Evolutionary conservation across 2,329 filamentous ascomycete genomes (phyloP).

Genomic region (Aspergillus spinulosporus): DNA sequence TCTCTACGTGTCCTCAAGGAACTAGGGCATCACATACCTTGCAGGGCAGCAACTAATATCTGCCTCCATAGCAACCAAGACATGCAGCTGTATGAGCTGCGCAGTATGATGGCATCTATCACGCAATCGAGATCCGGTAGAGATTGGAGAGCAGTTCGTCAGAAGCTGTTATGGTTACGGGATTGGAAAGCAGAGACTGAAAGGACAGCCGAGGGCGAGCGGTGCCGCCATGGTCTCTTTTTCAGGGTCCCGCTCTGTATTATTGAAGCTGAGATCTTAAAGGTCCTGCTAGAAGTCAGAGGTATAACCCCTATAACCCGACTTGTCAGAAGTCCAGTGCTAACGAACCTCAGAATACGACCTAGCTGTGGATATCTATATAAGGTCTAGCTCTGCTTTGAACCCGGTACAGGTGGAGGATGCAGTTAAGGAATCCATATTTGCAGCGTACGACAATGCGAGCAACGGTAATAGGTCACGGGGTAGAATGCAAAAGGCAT

Average conservation of each 20-base stretch:
- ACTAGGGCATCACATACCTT: conserved; percentile 40
- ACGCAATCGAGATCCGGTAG: conserved; percentile 47
- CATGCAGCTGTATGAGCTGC: conserved; percentile 55
- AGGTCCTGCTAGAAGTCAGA: conserved; percentile 52
- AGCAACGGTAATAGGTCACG: conserved; percentile 65
- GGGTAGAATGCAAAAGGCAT: conserved; percentile 63
- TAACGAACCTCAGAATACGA: conserved; percentile 39
- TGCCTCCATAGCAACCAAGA: conserved; percentile 55
- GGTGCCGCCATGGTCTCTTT: conserved; percentile 46
- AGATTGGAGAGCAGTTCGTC: conserved; percentile 51
- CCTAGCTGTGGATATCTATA: conserved; percentile 45
- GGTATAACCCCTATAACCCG: conserved; percentile 32
- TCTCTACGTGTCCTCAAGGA: conserved; percentile 43
- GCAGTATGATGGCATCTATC: conserved; percentile 53
- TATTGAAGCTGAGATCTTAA: conserved; percentile 60
- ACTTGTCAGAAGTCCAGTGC: neutral
- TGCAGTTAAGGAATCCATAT: conserved; percentile 53
- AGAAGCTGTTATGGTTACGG: conserved; percentile 60
- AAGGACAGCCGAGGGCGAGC: conserved; percentile 26
- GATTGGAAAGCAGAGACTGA: conserved; percentile 52
- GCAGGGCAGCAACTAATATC: conserved; percentile 47
- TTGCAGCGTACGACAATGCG: conserved; percentile 63
- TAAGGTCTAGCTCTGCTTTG: conserved; percentile 38
- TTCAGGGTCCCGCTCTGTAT: conserved; percentile 51
- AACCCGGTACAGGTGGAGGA: conserved; percentile 51